Conservation (phyloP, 306 rosid species). For the Coriaria nepalensis region DNA sequence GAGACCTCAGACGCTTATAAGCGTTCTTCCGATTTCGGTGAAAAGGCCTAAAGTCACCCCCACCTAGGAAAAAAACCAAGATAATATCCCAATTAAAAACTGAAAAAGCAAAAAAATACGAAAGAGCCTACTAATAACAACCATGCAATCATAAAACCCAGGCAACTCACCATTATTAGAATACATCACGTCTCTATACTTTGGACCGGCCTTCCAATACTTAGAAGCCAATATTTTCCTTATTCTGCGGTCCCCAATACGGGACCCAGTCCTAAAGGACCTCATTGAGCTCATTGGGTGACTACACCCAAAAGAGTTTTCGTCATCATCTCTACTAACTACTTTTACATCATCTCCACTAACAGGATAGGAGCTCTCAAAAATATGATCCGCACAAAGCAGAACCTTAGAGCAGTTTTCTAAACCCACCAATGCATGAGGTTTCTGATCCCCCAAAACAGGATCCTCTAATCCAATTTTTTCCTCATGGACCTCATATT, state of each 20-base stretch:
- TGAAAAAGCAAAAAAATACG: constrained; percentile 8
- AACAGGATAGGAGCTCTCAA: constrained; percentile 31
- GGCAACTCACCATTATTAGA: constrained; percentile 35
- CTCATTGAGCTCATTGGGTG: constrained; percentile 40
- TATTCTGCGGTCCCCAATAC: constrained; percentile 45
- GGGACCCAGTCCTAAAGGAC: constrained; percentile 38
- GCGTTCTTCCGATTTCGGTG: constrained; percentile 38
- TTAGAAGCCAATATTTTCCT: constrained; percentile 63
- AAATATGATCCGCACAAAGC: constrained; percentile 25
- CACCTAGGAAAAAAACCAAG: constrained; percentile 23
- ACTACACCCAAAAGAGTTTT: constrained; percentile 65
- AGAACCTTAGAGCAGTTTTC: constrained; percentile 42
- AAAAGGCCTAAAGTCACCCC: constrained; percentile 37
- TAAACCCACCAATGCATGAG: constrained; percentile 28
- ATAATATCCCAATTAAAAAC: constrained; percentile 10
- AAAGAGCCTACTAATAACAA: neutral
- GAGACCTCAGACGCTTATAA: constrained; percentile 52
- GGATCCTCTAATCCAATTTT: constrained; percentile 32
- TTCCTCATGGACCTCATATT: constrained; percentile 24
- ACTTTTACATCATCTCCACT: constrained; percentile 44
- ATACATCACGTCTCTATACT: constrained; percentile 31
- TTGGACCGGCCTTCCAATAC: constrained; percentile 45
- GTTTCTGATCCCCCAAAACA: constrained; percentile 27
- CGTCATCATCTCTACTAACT: constrained; percentile 96
- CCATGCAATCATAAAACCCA: neutral